A percentile compares a stretch with the other conserved stretches of the same genome.
These are phyloP conservation scores for Discostella stelligera DNA, from an alignment of 352 stramenopile genomes.

Conservation along the genomic window DNA sequence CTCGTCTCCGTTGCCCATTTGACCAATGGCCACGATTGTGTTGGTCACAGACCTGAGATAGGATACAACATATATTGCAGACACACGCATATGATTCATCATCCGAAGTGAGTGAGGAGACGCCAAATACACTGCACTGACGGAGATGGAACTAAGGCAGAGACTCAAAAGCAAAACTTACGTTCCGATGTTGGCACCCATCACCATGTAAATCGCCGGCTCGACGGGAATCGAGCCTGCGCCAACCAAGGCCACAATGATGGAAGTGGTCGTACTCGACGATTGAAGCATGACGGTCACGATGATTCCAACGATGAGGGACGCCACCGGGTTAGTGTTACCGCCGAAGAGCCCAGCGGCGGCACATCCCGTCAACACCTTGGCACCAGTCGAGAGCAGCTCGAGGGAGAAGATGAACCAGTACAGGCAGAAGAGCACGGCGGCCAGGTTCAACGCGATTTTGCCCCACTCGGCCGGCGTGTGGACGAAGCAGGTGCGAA, in stretches of 20 bases:
- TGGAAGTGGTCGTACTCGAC: constrained; percentile 80
- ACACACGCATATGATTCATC: too few relatives aligned
- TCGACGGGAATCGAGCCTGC: constrained; percentile 83
- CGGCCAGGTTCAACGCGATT: constrained; percentile 50
- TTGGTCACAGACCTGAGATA: constrained; percentile 82
- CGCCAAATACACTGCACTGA: too few relatives aligned
- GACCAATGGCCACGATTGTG: constrained; percentile 88
- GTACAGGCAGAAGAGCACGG: constrained; percentile 76
- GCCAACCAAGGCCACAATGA: constrained; percentile 79
- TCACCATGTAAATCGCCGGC: constrained; percentile 88
- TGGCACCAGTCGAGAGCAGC: constrained; percentile 66
- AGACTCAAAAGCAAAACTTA: constrained; percentile 57
- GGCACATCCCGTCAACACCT: constrained; percentile 72
- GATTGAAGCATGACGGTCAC: constrained; percentile 81
- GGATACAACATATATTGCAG: not conserved
- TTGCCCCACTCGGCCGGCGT: constrained; percentile 50
- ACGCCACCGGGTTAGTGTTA: constrained; percentile 75
- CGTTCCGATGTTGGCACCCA: constrained; percentile 89
- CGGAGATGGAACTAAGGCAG: not conserved
- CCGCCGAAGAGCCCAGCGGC: constrained; percentile 68
- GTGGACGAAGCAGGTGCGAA: constrained; percentile 63
- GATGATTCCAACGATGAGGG: constrained; percentile 77
- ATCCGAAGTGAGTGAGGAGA: too few relatives aligned
- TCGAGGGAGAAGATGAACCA: constrained; percentile 82
- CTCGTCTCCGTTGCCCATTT: constrained; percentile 83